Percentiles rank a stretch among this genome's conserved stretches.
Evolutionary conservation across 352 stramenopile genomes (phyloP).

Genomic region (Pythium aristosporum): DNA sequence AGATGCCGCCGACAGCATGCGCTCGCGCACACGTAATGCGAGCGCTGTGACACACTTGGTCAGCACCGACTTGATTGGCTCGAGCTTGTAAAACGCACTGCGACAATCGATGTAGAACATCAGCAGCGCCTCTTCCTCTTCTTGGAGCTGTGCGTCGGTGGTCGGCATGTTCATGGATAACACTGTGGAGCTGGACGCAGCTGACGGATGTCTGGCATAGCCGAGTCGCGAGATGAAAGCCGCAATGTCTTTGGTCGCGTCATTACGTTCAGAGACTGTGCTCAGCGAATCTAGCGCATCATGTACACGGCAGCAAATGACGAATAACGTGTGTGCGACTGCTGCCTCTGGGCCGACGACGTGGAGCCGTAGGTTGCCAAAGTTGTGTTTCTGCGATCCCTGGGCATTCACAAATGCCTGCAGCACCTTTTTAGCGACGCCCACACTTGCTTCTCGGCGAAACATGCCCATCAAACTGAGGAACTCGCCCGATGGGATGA

Average conservation of each 20-base stretch:
- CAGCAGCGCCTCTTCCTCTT: constrained; percentile 81
- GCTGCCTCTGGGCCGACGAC: constrained; percentile 72
- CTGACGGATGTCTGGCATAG: constrained; percentile 15
- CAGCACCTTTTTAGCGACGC: constrained; percentile 84
- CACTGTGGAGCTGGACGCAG: not conserved
- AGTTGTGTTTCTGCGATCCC: constrained; percentile 20
- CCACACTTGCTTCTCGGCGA: constrained; percentile 72
- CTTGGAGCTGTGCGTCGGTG: constrained; percentile 30
- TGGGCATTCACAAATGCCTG: constrained; percentile 57
- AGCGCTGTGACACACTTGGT: constrained; percentile 59
- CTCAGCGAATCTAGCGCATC: constrained; percentile 83
- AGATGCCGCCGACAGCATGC: constrained; percentile 22
- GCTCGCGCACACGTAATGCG: constrained; percentile 53
- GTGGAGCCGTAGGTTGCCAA: constrained; percentile 49
- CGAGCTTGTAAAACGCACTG: constrained; percentile 86
- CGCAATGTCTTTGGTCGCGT: constrained; percentile 67
- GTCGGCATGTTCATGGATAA: not conserved
- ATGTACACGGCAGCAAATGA: constrained; percentile 81
- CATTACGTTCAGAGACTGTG: constrained; percentile 47
- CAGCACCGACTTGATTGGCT: constrained; percentile 64
- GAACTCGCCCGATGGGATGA: constrained; percentile 77
- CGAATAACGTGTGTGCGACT: constrained; percentile 85
- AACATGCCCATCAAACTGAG: constrained; percentile 87
- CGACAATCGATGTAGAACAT: constrained; percentile 89
- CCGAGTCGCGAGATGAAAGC: constrained; percentile 81